A percentile compares a stretch with the other conserved stretches of the same genome.
Conservation (phyloP, 345 rosid species). For the Gossypioides kirkii region DNA sequence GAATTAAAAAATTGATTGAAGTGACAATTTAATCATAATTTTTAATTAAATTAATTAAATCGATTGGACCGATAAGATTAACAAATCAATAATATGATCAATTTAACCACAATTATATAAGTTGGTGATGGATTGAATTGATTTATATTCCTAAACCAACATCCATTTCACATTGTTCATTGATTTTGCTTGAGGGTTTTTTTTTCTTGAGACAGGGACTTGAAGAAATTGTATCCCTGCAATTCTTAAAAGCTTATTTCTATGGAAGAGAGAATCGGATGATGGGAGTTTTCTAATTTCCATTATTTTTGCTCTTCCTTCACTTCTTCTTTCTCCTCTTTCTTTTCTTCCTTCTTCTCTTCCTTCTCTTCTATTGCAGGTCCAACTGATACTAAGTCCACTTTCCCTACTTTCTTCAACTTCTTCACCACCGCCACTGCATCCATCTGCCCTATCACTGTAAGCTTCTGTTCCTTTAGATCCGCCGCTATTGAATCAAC, state of each 20-base stretch:
- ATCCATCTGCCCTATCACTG: constrained; percentile 84
- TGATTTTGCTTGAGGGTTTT: not conserved
- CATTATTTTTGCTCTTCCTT: constrained; percentile 29
- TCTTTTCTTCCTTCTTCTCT: constrained; percentile 52
- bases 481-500: constrained; percentile 86
- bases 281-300: not conserved
- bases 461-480: constrained; percentile 82
- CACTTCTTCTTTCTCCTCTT: constrained; percentile 44
- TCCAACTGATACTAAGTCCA: constrained; percentile 78
- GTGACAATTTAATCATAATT: no score
- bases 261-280: not conserved
- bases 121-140: no score
- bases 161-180: not conserved
- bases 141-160: not conserved
- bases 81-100: no score
- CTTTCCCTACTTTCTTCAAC: constrained; percentile 91
- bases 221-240: not conserved
- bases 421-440: constrained; percentile 79
- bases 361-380: constrained; percentile 72
- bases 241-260: not conserved
- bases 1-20: no score
- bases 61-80: accelerated
- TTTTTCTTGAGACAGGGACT: not conserved
- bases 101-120: no score
- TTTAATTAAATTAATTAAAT: no score